A percentile compares a stretch with the other conserved stretches of the same genome.
Conservation (phyloP, 441 rosid genomes). For the Bruguiera hainesii region DNA sequence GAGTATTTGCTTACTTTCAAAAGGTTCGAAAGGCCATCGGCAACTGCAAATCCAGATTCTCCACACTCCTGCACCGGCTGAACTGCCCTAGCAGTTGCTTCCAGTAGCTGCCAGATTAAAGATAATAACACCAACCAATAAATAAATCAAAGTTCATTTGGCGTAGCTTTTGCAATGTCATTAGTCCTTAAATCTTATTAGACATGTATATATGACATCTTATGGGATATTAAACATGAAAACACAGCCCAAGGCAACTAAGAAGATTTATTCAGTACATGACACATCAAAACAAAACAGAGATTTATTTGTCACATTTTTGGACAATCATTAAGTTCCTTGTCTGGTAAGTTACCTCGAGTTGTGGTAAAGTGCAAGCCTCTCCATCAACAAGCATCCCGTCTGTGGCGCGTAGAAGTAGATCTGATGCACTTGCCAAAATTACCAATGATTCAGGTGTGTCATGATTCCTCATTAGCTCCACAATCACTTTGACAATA, state of each 20-base stretch:
- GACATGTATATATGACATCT: not conserved
- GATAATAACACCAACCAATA: not conserved
- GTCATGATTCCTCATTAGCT: slow-evolving; percentile 94
- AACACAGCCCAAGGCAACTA: not conserved
- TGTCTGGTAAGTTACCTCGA: slow-evolving; percentile 53
- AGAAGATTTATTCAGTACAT: not conserved
- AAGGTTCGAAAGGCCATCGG: slow-evolving; percentile 89
- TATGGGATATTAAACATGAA: not conserved
- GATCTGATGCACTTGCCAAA: slow-evolving; percentile 92
- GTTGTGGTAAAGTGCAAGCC: slow-evolving; percentile 96
- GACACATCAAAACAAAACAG: not conserved
- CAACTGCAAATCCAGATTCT: slow-evolving; percentile 83
- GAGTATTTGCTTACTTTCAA: slow-evolving; percentile 58
- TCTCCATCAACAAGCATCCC: slow-evolving; percentile 99
- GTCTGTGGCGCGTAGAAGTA: slow-evolving; percentile 95
- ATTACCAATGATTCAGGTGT: slow-evolving; percentile 84
- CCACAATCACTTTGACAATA: slow-evolving; percentile 80
- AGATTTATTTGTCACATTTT: not conserved
- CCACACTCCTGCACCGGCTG: slow-evolving; percentile 85
- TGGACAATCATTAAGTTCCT: not conserved
- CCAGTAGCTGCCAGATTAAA: slow-evolving; percentile 63
- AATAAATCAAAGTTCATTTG: not conserved
- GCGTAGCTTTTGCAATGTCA: not conserved
- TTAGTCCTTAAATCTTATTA: not conserved
- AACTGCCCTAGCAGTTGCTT: slow-evolving; percentile 97